phyloP scores from a whole-genome alignment of 768 basidiomycete genomes.

The Lactarius psammicola region DNA sequence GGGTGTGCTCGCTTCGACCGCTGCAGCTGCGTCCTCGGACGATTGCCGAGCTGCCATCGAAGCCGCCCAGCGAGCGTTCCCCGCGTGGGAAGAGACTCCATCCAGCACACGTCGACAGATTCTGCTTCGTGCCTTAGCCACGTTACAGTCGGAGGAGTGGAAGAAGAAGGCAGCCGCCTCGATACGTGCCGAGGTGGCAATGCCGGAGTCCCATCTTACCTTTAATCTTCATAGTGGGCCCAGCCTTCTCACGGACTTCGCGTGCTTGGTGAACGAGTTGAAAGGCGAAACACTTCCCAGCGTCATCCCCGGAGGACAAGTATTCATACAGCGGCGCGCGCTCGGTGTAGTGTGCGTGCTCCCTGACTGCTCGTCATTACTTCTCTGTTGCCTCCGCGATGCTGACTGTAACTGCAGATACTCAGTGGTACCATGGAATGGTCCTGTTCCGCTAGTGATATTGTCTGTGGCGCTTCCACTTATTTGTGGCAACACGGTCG shows the following conservation, averaged over 20 bases:
- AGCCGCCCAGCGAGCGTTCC: conserved; percentile 16
- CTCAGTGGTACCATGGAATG: conserved; percentile 58
- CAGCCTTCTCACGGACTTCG: conserved; percentile 36
- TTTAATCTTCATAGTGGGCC: conserved; percentile 34
- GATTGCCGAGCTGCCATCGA: conserved; percentile 30
- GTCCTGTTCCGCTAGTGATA: conserved; percentile 45
- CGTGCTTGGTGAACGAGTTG: conserved; percentile 39
- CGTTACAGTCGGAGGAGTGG: conserved; percentile 19
- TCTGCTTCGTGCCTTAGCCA: conserved; percentile 14
- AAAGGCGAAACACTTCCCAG: conserved; percentile 48
- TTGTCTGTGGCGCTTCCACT: conserved; percentile 47
- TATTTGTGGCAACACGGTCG: conserved; percentile 55
- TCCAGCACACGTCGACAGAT: conserved; percentile 16
- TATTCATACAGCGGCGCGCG: conserved; percentile 47
- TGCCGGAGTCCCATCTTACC: conserved; percentile 12
- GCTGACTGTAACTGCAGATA: conserved; percentile 37
- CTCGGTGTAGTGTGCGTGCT: conserved; percentile 51
- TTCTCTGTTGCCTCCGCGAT: not conserved
- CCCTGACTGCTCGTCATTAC: not conserved
- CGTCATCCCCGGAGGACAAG: conserved; percentile 43
- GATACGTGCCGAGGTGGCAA: conserved; percentile 13
- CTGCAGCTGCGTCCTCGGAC: conserved; percentile 43
- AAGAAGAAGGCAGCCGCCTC: conserved; percentile 3
- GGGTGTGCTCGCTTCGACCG: conserved; percentile 42
- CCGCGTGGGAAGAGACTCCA: conserved; percentile 21